A percentile compares a stretch with the other conserved stretches of the same genome.
These are phyloP conservation scores for Borovskyia barvae DNA, from an alignment of 208 protist genomes.

Conservation along the genomic window DNA sequence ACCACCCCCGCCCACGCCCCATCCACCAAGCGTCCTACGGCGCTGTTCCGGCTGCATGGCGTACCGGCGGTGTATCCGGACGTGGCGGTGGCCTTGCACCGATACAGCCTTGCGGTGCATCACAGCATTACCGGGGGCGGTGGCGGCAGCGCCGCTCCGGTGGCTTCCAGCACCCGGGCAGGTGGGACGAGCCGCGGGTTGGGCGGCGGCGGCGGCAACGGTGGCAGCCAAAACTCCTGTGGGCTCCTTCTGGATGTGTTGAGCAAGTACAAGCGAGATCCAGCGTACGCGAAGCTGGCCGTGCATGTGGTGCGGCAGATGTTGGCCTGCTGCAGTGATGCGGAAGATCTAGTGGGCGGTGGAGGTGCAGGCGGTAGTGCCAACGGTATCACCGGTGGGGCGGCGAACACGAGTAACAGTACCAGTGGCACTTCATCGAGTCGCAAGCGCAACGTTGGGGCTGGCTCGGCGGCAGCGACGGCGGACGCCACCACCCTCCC, in stretches of 20 bases:
- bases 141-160: not conserved
- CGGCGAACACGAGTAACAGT: not conserved
- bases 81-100: conserved; percentile 27
- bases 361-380: not conserved
- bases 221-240: not conserved
- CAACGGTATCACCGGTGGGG: conserved; percentile 9
- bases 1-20: no score
- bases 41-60: conserved; percentile 19
- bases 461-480: not conserved
- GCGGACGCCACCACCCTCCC: not conserved
- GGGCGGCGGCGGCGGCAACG: not conserved
- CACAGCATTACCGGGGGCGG: not conserved
- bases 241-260: conserved; percentile 34
- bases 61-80: conserved; percentile 41
- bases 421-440: not conserved
- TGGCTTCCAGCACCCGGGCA: not conserved
- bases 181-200: not conserved
- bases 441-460: conserved; percentile 11
- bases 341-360: conserved; percentile 7
- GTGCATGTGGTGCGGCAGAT: conserved; percentile 50
- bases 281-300: conserved; percentile 42
- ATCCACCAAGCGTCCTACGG: no score
- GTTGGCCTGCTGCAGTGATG: conserved; percentile 31
- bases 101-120: conserved; percentile 1
- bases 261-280: conserved; percentile 36